Evolutionary conservation across 306 rosid genomes (phyloP), one percentile per base, ranked within the genome.

Genomic region (Carpinus viminea): DNA sequence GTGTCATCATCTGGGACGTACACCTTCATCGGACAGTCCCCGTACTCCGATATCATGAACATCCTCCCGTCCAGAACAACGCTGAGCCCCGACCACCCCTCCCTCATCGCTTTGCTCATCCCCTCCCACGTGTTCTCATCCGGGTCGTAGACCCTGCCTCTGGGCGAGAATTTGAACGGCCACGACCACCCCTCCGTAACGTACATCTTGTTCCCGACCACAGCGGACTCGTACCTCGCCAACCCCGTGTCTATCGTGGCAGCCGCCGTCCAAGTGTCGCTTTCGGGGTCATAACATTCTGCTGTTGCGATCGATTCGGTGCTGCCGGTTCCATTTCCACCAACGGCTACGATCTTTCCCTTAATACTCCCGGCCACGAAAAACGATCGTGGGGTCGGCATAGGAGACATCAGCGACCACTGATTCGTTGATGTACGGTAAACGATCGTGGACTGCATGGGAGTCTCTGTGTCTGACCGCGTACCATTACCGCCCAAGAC

Each of bases 151-250:
- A 77, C 76, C 55, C 68, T 64, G 0, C 92, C 92, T 1, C 88
- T 74, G 10, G 95, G 97, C 10, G 87, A 70, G 8, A 54, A 46
- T 80, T 48, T 79, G 17, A 90, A 88, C 3, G 95, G 93, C 97
- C 95, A 92, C 76, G 84, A 61, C 97, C 95, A 92, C 47, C 97
- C 97, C 45, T 92, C 95, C 34, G 95, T 92, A 1, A 90, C 85
- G 60, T 78, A 90, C 60, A 92, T n/a, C 72, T n/a, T 86, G n/a
- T 83, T 80, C 0, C 83, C 85, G 7, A 62, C 55, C 70, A 65
- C 90, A 0, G 78, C 86, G 26, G 86, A 75, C 51, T 85, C 86
- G 46, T 78, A 87, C 48, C 76, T 79, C 26, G 26, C 74, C 1
- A 80, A 24, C 9, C 78, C 76, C 11, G 7, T 43, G 0, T 70